Evolutionary conservation across 371 early-diverging fungal genomes (phyloP).

Genomic region (Chytridium lagenaria): DNA sequence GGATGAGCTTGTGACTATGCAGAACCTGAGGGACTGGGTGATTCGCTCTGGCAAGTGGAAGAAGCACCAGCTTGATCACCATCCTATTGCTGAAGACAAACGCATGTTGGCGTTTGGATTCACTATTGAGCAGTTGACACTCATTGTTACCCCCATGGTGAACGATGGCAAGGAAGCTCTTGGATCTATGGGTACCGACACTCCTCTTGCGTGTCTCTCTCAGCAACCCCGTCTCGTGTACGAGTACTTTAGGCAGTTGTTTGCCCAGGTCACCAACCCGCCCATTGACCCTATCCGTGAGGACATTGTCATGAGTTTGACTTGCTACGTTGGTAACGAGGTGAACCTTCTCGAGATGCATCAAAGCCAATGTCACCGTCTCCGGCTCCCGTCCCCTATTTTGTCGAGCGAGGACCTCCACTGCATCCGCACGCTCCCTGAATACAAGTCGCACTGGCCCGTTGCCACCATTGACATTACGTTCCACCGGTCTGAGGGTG

Average conservation of each 20-base stretch:
- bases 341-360: constrained; percentile 90
- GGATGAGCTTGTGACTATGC: constrained; percentile 74
- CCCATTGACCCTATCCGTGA: constrained; percentile 99
- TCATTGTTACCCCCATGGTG: constrained; percentile 87
- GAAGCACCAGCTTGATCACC: constrained; percentile 38
- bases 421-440: constrained; percentile 73
- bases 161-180: constrained; percentile 91
- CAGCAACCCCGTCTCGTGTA: constrained; percentile 86
- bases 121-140: constrained; percentile 90
- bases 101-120: constrained; percentile 89
- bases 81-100: constrained; percentile 70
- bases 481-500: constrained; percentile 75
- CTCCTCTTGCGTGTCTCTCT: constrained; percentile 91
- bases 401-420: constrained; percentile 81
- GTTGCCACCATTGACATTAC: constrained; percentile 88
- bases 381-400: constrained; percentile 84
- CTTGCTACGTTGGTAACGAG: constrained; percentile 93
- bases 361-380: constrained; percentile 75
- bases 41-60: constrained; percentile 29
- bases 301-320: constrained; percentile 94
- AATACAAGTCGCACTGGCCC: constrained; percentile 73
- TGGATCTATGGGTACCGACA: constrained; percentile 98
- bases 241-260: constrained; percentile 96
- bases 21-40: constrained; percentile 58
- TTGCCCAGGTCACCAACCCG: constrained; percentile 96